Evolutionary conservation across 495 filamentous ascomycete species (phyloP).

Genomic region (Parathielavia appendiculata): DNA sequence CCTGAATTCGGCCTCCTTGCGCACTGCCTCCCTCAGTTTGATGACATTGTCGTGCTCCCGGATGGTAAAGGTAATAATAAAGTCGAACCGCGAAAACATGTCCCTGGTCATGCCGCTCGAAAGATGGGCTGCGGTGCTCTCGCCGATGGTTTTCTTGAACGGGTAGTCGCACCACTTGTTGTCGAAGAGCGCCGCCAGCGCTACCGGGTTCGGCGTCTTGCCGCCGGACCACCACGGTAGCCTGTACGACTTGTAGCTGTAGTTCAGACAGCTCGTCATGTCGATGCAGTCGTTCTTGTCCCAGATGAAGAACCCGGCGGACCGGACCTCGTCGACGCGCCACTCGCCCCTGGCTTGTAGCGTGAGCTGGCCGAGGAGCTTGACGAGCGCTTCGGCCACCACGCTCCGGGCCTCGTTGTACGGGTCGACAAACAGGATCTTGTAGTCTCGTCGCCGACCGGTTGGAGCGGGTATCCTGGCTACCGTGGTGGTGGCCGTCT

Average conservation of each 20-base stretch:
- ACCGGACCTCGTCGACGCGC: constrained; percentile 18
- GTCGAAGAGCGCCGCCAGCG: constrained; percentile 22
- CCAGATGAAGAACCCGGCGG: constrained; percentile 28
- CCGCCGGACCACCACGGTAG: constrained; percentile 14
- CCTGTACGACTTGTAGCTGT: constrained; percentile 17
- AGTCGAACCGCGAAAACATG: constrained; percentile 22
- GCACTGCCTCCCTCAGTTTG: constrained; percentile 22
- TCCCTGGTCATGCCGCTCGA: constrained; percentile 16
- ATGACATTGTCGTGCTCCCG: constrained; percentile 27
- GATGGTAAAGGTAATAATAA: constrained; percentile 24
- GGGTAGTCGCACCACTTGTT: constrained; percentile 22
- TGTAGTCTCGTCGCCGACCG: constrained; percentile 14
- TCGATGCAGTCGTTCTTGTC: constrained; percentile 9
- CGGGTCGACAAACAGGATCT: constrained; percentile 27
- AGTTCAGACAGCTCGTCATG: constrained; percentile 21
- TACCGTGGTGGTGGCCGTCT: not conserved
- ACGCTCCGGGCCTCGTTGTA: constrained; percentile 23
- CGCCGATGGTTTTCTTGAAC: constrained; percentile 18
- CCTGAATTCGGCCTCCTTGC: not conserved
- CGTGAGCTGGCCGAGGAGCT: constrained; percentile 20
- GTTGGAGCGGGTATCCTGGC: not conserved
- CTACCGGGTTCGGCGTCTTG: not conserved
- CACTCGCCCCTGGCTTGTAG: constrained; percentile 9
- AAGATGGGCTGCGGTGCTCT: not conserved
- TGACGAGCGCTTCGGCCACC: constrained; percentile 22